Evolutionary conservation across 1,139 yeast species (phyloP).

Genomic region (Groenewaldozyma auringiensis): DNA sequence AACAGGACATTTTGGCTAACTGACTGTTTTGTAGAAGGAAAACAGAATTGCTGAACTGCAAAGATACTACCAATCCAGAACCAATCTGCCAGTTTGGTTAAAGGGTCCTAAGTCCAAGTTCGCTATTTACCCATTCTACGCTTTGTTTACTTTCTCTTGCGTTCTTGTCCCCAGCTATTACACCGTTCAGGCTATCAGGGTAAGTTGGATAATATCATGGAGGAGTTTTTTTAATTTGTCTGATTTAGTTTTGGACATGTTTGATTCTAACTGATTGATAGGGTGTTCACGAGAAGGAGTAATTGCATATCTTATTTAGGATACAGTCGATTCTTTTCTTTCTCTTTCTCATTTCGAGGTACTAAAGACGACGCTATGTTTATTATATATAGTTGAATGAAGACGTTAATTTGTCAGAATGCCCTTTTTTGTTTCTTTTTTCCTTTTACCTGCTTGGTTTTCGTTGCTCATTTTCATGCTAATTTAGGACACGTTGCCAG

Average conservation of each 20-base stretch:
- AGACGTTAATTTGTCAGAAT: background rate
- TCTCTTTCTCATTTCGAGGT: background rate
- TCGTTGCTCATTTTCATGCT: background rate
- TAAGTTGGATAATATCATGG: too few relatives aligned
- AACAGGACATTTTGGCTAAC: too few relatives aligned
- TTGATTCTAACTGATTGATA: constrained; percentile 5
- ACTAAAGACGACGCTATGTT: background rate
- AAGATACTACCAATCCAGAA: constrained; percentile 33
- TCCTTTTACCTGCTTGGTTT: background rate
- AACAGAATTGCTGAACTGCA: constrained; percentile 34
- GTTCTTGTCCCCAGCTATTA: constrained; percentile 65
- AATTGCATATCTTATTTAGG: background rate
- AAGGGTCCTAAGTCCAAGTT: constrained; percentile 59
- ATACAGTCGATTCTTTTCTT: background rate
- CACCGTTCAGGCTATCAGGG: constrained; percentile 59
- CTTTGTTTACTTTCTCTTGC: constrained; percentile 62
- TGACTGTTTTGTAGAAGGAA: constrained; percentile 2
- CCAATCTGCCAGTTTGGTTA: constrained; percentile 34
- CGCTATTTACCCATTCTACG: constrained; percentile 84
- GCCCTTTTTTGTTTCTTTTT: too few relatives aligned
- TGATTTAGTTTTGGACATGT: background rate
- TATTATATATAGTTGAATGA: background rate
- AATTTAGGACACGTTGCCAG: background rate
- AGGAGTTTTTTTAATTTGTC: too few relatives aligned
- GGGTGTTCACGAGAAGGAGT: constrained; percentile 12